These are phyloP conservation scores for Aspergillus sp. DNA, from an alignment of 2,329 filamentous ascomycete genomes.

Conservation along the genomic window DNA sequence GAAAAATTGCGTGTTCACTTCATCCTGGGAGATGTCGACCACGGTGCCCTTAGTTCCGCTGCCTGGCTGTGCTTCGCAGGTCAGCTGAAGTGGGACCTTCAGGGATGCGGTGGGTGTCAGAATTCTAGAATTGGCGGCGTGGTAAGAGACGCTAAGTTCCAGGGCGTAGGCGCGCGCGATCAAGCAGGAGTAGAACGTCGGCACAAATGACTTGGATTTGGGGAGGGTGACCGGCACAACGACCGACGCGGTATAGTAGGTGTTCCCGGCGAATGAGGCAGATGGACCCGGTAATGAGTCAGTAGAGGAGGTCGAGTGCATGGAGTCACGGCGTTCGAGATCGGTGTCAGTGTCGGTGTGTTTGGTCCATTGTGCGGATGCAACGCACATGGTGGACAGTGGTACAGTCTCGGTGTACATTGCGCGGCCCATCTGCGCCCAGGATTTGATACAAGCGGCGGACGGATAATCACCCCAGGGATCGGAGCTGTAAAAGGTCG, in stretches of 20 bases:
- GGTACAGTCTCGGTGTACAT: constrained; percentile 55
- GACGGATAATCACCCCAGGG: constrained; percentile 55
- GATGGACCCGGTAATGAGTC: constrained; percentile 36
- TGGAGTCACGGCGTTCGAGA: constrained; percentile 29
- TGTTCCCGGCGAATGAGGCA: constrained; percentile 46
- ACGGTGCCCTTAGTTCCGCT: not conserved
- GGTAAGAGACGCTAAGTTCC: constrained; percentile 59
- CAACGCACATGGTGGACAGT: constrained; percentile 59
- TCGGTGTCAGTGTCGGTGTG: constrained; percentile 42
- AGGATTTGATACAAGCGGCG: constrained; percentile 42
- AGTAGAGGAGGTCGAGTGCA: constrained; percentile 32
- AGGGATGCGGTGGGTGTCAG: constrained; percentile 43
- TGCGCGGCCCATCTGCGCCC: constrained; percentile 48
- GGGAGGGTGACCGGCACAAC: constrained; percentile 66
- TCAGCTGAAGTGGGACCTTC: constrained; percentile 48
- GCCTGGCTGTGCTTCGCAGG: constrained; percentile 20
- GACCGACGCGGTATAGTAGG: constrained; percentile 64
- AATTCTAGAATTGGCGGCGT: constrained; percentile 49
- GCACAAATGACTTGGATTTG: constrained; percentile 61
- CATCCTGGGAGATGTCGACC: constrained; percentile 20
- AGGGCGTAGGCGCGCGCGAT: constrained; percentile 65
- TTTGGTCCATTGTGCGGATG: constrained; percentile 58
- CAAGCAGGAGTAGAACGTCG: constrained; percentile 70
- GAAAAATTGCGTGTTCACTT: constrained; percentile 26
- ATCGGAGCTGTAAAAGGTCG: constrained; percentile 57